Conservation (phyloP, 1,139 yeast genomes). For the Suhomyces ambrosiae region DNA sequence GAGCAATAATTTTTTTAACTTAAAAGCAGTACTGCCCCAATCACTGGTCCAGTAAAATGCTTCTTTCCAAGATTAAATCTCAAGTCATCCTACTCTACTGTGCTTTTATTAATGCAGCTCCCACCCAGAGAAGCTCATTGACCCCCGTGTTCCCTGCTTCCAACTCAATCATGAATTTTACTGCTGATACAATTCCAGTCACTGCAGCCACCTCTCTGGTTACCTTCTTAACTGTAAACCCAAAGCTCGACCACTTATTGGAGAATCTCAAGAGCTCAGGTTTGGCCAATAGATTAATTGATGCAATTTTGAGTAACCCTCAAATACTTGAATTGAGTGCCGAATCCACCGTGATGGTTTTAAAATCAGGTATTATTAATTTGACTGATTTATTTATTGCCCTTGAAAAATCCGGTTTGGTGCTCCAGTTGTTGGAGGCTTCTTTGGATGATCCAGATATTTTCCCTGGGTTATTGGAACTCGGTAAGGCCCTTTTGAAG, state of each 20-base stretch:
- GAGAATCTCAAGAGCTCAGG: conserved; percentile 26
- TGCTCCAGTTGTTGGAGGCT: conserved; percentile 27
- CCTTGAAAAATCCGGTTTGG: conserved; percentile 32
- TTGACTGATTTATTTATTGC: conserved; percentile 31
- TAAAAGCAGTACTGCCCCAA: no score
- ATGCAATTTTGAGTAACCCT: conserved; percentile 29
- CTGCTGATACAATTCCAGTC: background rate
- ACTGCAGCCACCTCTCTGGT: background rate
- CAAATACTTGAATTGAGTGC: conserved; percentile 27
- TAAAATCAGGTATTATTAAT: conserved; percentile 25
- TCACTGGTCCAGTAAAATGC: conserved; percentile 10
- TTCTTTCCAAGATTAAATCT: conserved; percentile 14
- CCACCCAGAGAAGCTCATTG: conserved; percentile 5
- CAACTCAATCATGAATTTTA: no score
- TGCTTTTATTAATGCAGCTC: conserved; percentile 13
- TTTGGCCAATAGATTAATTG: conserved; percentile 28
- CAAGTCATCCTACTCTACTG: conserved; percentile 15
- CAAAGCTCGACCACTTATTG: conserved; percentile 29
- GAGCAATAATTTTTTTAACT: no score
- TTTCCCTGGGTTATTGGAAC: conserved; percentile 32
- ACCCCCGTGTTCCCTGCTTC: no score
- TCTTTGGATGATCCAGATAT: conserved; percentile 31
- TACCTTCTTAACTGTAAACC: conserved; percentile 20
- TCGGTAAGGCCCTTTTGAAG: conserved; percentile 26
- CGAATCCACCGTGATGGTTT: conserved; percentile 26